Evolutionary conservation across 2,329 filamentous ascomycete species (phyloP).

Genomic region (Xylaria polymorpha): DNA sequence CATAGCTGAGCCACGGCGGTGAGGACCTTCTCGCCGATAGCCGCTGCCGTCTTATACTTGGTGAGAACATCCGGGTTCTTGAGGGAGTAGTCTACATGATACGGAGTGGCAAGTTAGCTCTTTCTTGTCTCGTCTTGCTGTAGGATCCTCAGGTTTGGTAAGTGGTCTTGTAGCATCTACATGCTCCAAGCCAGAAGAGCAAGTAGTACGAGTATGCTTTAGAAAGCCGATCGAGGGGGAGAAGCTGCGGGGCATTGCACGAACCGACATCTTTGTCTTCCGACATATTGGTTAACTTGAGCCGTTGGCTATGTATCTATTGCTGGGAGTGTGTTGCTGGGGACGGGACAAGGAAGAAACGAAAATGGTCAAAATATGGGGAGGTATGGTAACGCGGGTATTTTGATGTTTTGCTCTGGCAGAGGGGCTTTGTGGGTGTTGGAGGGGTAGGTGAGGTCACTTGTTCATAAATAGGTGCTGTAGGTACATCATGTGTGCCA

Average conservation of each 20-base stretch:
- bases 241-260: conserved; percentile 23
- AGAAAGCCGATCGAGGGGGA: conserved; percentile 11
- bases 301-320: conserved; percentile 10
- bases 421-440: conserved; percentile 42
- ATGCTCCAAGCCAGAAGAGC: conserved; percentile 9
- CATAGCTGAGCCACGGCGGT: conserved; percentile 81
- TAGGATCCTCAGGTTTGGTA: not conserved
- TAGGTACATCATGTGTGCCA: conserved; percentile 8
- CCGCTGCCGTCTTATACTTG: conserved; percentile 97
- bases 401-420: conserved; percentile 42
- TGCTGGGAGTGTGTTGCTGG: not conserved
- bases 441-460: conserved; percentile 43
- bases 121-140: not conserved
- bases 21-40: conserved; percentile 96
- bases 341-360: conserved; percentile 22
- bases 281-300: conserved; percentile 37
- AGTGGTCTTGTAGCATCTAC: conserved; percentile 11
- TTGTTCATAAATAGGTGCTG: conserved; percentile 27
- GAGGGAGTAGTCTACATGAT: conserved; percentile 82
- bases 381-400: conserved; percentile 30
- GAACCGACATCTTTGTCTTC: conserved; percentile 41
- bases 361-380: conserved; percentile 15
- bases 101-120: conserved; percentile 38
- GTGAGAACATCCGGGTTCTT: conserved; percentile 94
- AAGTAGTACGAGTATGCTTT: conserved; percentile 7